Evolutionary conservation across 139 green algal species (phyloP), one percentile per base, ranked within the genome.

Genomic region (Micromonas pusilla): DNA sequence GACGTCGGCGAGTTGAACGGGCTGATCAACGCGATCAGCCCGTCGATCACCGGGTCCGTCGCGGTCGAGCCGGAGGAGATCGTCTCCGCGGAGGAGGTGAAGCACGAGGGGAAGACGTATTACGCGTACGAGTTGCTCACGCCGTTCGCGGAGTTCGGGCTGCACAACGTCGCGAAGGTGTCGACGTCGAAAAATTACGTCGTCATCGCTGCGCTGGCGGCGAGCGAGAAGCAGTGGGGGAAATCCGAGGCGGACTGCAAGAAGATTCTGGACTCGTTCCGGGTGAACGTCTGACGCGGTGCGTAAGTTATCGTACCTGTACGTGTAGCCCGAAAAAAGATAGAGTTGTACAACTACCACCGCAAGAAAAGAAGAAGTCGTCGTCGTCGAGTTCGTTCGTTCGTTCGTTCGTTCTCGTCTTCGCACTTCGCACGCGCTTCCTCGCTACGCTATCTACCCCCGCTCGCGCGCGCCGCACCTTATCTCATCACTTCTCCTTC

Each of bases 111-210:
- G 1, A 21, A 31, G 30, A 25, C 23, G n/a, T 73, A 73, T n/a
- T 73, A 73, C 32, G n/a, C 45, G 66, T 73, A 73, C 37, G 66
- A 73, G 33, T n/a, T 73, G 16, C 31, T 54, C 31, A 73, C 66
- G 2, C 66, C 66, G 6, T 73, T 73, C 5, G 66, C 66, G 2
- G 66, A 52, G 33, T 54, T 28, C n/a, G 66, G 66, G 9, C 37
- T 73, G 32, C 66, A 73, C 33, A 73, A 53, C 31, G 37, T 52
- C 37, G 33, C 32, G 26, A 28, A 23, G 1, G 33, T 73, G 23
- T 53, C 66, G 1, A 73, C 66, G 16, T 33, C 9, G 16, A 33
- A 73, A 52, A 73, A 73, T n/a, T 73, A 73, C 33, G 66, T 73
- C 16, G n/a, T 73, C 32, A 73, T 73, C 20, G 66, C 66, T 30